A percentile compares a stretch with the other conserved stretches of the same genome.
Evolutionary conservation across 129 eudicot species (phyloP).

Genomic region (Scalesia atractyloides): DNA sequence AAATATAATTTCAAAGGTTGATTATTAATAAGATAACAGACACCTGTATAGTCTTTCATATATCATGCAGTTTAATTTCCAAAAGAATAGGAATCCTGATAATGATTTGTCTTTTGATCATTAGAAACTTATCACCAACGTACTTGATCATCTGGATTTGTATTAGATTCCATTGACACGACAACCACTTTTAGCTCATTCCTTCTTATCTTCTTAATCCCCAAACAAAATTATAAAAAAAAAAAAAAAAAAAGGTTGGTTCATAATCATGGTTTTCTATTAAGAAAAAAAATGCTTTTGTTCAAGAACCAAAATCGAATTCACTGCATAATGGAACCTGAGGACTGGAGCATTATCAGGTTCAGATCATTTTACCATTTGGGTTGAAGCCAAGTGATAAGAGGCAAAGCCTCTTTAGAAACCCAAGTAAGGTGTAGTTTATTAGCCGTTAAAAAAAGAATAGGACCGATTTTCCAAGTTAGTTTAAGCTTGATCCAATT

Average conservation of each 20-base stretch:
- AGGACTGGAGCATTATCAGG: no score
- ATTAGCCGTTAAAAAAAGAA: no score
- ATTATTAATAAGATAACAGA: neutral
- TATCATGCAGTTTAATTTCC: conserved; percentile 25
- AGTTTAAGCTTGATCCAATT: no score
- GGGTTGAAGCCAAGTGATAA: no score
- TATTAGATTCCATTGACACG: conserved; percentile 30
- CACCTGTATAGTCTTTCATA: neutral
- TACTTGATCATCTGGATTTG: conserved; percentile 27
- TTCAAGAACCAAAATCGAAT: no score
- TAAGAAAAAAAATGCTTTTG: neutral
- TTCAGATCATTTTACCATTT: no score
- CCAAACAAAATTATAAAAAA: neutral
- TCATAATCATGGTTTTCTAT: neutral
- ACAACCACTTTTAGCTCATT: conserved; percentile 40
- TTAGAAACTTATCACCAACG: conserved; percentile 23
- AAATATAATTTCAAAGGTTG: neutral
- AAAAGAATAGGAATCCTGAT: conserved; percentile 34
- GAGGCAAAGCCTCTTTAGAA: no score
- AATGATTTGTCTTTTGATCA: conserved; percentile 25
- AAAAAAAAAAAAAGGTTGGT: neutral
- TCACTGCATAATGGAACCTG: no score
- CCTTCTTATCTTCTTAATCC: conserved; percentile 13
- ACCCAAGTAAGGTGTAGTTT: no score
- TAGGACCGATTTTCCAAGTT: no score